Conservation (phyloP, 2,329 filamentous ascomycete species). For the Alternaria incomplexa region DNA sequence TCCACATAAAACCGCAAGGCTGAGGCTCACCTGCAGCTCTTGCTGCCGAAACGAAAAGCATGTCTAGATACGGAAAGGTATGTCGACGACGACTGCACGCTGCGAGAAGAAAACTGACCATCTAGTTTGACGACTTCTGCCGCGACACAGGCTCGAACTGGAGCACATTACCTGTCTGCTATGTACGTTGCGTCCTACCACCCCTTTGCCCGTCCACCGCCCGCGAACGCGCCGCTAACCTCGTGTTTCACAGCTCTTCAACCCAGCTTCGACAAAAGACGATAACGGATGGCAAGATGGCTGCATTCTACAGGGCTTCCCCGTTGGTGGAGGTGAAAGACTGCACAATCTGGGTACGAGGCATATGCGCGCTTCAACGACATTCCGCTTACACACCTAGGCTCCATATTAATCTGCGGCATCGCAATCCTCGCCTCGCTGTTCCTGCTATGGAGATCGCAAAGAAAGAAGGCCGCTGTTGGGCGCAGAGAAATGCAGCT, state of each 20-base stretch:
- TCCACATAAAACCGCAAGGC: constrained; percentile 27
- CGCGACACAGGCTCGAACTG: constrained; percentile 54
- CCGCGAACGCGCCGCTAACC: constrained; percentile 35
- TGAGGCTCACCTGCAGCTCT: constrained; percentile 28
- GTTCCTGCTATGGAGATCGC: constrained; percentile 78
- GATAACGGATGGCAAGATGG: constrained; percentile 65
- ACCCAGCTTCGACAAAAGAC: constrained; percentile 63
- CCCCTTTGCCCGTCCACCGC: constrained; percentile 15
- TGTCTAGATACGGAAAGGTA: constrained; percentile 38
- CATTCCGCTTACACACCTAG: constrained; percentile 53
- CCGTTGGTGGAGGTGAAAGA: constrained; percentile 67
- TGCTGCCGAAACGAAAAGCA: constrained; percentile 27
- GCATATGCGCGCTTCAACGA: constrained; percentile 5
- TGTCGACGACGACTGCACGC: background rate
- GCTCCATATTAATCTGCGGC: constrained; percentile 84
- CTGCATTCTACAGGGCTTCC: constrained; percentile 78
- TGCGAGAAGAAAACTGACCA: background rate
- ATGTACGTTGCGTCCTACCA: constrained; percentile 47
- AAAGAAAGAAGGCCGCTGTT: constrained; percentile 91
- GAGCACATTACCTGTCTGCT: constrained; percentile 56
- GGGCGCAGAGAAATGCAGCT: constrained; percentile 94
- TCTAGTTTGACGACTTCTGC: constrained; percentile 54
- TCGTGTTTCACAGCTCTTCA: constrained; percentile 65
- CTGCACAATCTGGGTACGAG: constrained; percentile 83
- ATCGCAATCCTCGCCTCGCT: constrained; percentile 73